A percentile compares a stretch with the other conserved stretches of the same genome.
These are phyloP conservation scores for Tripterygium wilfordii DNA, from an alignment of 177 flowering plant genomes.

Conservation along the genomic window DNA sequence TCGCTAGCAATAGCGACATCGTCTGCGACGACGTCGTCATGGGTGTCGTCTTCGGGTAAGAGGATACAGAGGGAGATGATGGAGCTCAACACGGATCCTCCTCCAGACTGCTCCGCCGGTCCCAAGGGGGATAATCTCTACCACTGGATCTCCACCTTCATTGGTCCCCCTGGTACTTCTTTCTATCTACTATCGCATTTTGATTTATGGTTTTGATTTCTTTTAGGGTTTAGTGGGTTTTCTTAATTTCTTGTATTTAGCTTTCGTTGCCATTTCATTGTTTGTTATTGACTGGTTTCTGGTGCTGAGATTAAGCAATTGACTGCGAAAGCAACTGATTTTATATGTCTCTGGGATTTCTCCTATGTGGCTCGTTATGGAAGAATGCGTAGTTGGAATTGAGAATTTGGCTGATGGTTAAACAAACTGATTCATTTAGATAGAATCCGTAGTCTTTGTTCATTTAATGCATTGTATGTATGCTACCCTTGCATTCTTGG, in stretches of 20 bases:
- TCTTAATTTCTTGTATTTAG: background rate
- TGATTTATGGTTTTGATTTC: background rate
- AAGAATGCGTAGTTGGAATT: too few species aligned
- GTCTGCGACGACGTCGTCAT: conserved; percentile 58
- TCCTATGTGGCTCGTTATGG: too few species aligned
- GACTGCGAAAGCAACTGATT: too few species aligned
- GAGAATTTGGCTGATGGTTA: too few species aligned
- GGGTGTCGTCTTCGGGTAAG: conserved; percentile 80
- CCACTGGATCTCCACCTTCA: conserved; percentile 81
- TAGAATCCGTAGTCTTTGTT: too few species aligned
- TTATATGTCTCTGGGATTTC: too few species aligned
- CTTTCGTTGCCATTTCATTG: background rate
- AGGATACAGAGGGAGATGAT: conserved; percentile 85
- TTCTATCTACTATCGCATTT: background rate
- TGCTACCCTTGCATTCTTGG: too few species aligned
- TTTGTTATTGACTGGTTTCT: background rate
- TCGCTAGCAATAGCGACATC: conserved; percentile 4
- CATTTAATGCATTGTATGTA: too few species aligned
- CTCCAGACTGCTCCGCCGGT: conserved; percentile 77
- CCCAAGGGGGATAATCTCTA: conserved; percentile 96
- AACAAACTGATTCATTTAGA: too few species aligned
- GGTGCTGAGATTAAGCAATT: too few species aligned
- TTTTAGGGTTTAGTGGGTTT: background rate
- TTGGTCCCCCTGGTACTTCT: conserved; percentile 64
- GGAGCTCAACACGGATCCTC: conserved; percentile 68